These are phyloP conservation scores for Pseudophaeomoniella oleicola DNA, from an alignment of 2,329 filamentous ascomycete species.

Conservation along the genomic window DNA sequence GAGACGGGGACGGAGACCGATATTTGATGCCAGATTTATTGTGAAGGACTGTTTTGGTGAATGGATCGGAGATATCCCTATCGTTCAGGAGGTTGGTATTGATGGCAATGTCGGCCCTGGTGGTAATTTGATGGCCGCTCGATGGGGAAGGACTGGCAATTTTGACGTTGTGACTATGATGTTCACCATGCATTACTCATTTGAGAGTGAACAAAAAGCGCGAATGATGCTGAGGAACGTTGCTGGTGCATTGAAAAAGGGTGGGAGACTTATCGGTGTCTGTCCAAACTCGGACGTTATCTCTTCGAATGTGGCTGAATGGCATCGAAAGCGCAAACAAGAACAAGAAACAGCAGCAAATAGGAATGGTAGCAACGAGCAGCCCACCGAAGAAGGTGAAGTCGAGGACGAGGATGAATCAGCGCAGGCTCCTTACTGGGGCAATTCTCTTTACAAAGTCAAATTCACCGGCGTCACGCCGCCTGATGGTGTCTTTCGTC, in stretches of 20 bases:
- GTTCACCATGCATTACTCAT: slow-evolving; percentile 99
- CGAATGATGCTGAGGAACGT: slow-evolving; percentile 90
- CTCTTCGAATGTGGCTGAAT: slow-evolving; percentile 59
- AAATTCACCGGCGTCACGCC: slow-evolving; percentile 54
- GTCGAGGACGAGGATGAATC: slow-evolving; percentile 31
- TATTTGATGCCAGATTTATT: slow-evolving; percentile 78
- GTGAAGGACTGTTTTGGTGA: slow-evolving; percentile 88
- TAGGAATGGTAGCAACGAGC: slow-evolving; percentile 4
- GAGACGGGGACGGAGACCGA: slow-evolving; percentile 41
- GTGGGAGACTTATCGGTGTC: slow-evolving; percentile 82
- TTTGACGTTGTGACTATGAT: slow-evolving; percentile 98
- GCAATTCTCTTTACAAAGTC: slow-evolving; percentile 84
- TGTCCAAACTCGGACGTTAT: slow-evolving; percentile 96
- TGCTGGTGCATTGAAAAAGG: slow-evolving; percentile 77
- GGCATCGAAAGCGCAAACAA: slow-evolving; percentile 46
- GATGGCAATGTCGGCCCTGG: slow-evolving; percentile 53
- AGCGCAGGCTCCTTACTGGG: slow-evolving; percentile 48
- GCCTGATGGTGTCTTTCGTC: slow-evolving; percentile 72
- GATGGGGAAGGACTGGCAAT: slow-evolving; percentile 52
- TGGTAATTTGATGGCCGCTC: slow-evolving; percentile 40
- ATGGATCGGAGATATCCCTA: slow-evolving; percentile 63
- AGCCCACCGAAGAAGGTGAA: slow-evolving; percentile 21
- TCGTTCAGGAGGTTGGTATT: slow-evolving; percentile 78
- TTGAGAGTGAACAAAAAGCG: slow-evolving; percentile 81
- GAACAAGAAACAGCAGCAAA: slow-evolving; percentile 21